A percentile compares a stretch with the other conserved stretches of the same genome.
phyloP scores from a whole-genome alignment of 2,329 filamentous ascomycete species.

The Calonectria multiphialidica region DNA sequence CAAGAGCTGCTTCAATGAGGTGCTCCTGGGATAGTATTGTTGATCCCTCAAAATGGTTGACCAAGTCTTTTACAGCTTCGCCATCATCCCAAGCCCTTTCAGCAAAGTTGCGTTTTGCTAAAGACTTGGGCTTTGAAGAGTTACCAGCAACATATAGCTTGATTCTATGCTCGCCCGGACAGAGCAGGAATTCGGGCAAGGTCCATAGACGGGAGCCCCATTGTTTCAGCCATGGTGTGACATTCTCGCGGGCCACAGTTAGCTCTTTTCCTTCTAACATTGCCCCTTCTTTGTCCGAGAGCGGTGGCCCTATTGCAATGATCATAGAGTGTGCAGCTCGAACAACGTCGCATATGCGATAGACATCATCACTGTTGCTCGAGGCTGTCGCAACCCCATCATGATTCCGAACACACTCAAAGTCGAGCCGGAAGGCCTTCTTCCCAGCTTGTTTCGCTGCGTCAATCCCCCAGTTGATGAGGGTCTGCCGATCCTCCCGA shows the following conservation, averaged over 20 bases:
- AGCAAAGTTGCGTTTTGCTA: conserved; percentile 56
- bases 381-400: conserved; percentile 45
- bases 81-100: conserved; percentile 55
- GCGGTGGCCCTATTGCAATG: conserved; percentile 51
- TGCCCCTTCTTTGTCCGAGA: conserved; percentile 22
- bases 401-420: conserved; percentile 54
- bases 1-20: conserved; percentile 47
- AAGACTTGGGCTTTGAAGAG: conserved; percentile 15
- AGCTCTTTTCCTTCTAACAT: conserved; percentile 35
- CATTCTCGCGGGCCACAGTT: conserved; percentile 34
- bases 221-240: conserved; percentile 46
- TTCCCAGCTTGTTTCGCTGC: conserved; percentile 52
- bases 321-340: conserved; percentile 55
- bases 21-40: conserved; percentile 55
- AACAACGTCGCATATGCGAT: conserved; percentile 59
- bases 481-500: conserved; percentile 36
- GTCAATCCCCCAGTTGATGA: conserved; percentile 52
- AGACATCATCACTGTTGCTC: conserved; percentile 45
- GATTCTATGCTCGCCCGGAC: conserved; percentile 33
- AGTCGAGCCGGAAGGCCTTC: conserved; percentile 57
- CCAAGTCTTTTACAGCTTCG: conserved; percentile 51
- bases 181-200: conserved; percentile 52
- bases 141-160: conserved; percentile 28
- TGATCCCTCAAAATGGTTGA: conserved; percentile 59
- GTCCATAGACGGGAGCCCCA: conserved; percentile 62